Evolutionary conservation across 164 flowering plant species (phyloP).

Genomic region (Kingdonia uniflora): DNA sequence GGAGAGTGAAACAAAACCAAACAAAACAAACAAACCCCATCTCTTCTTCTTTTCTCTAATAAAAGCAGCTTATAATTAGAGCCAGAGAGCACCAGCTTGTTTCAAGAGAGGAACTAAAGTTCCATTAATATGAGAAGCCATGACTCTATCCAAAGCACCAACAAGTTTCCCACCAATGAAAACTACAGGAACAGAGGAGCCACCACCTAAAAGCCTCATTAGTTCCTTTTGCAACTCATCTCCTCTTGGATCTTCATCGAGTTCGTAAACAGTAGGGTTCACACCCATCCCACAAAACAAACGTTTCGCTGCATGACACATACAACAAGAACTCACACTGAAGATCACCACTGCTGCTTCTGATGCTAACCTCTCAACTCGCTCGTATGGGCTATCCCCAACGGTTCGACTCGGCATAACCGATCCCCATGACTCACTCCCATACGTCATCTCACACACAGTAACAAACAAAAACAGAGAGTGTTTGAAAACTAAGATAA

Average conservation of each 20-base stretch:
- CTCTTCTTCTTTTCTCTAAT: not conserved
- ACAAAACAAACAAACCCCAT: too few species aligned
- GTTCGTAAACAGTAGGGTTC: slow-evolving; percentile 64
- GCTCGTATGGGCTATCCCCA: too few species aligned
- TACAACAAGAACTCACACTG: slow-evolving; percentile 69
- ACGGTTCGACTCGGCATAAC: too few species aligned
- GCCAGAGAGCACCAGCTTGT: slow-evolving; percentile 88
- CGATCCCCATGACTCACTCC: too few species aligned
- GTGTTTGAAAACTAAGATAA: too few species aligned
- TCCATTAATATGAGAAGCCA: slow-evolving; percentile 80
- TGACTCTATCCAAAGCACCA: slow-evolving; percentile 68
- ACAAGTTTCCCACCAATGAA: slow-evolving; percentile 74
- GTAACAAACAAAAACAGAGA: too few species aligned
- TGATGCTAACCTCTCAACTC: slow-evolving; percentile 44
- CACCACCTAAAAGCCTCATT: slow-evolving; percentile 23
- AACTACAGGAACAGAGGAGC: slow-evolving; percentile 49
- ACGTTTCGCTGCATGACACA: slow-evolving; percentile 73
- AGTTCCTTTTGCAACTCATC: slow-evolving; percentile 49
- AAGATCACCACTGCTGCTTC: slow-evolving; percentile 78
- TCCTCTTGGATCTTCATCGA: slow-evolving; percentile 56
- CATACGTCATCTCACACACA: too few species aligned
- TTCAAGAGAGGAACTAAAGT: slow-evolving; percentile 70
- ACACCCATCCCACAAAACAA: slow-evolving; percentile 81
- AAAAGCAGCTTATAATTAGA: slow-evolving; percentile 14
- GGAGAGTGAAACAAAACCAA: too few species aligned